phyloP scores from a whole-genome alignment of 208 protist genomes.

The Trypanosoma lewisi region DNA sequence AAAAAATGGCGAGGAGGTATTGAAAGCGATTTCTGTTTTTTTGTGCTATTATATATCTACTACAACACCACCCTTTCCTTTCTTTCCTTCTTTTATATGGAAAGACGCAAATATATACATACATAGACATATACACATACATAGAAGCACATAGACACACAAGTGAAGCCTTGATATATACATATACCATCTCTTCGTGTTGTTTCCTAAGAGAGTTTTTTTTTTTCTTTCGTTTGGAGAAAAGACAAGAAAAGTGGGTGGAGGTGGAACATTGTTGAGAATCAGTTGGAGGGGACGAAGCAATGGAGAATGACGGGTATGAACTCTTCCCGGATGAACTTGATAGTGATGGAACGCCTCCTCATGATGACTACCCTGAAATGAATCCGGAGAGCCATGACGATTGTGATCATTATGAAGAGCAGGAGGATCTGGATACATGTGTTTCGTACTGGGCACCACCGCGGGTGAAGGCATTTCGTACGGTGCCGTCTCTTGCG shows the following conservation, averaged over 20 bases:
- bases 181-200: no score
- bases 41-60: not conserved
- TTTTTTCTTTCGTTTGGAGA: no score
- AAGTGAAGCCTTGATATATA: no score
- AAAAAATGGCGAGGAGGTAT: no score
- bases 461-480: slow-evolving; percentile 10
- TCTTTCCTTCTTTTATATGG: slow-evolving; percentile 4
- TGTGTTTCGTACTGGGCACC: slow-evolving; percentile 50
- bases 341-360: slow-evolving; percentile 5
- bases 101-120: no score
- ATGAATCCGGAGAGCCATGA: not conserved
- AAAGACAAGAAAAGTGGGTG: no score
- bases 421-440: slow-evolving; percentile 16
- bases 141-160: no score
- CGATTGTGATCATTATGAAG: slow-evolving; percentile 9
- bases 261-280: no score
- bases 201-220: no score
- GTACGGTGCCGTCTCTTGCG: not conserved
- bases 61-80: not conserved
- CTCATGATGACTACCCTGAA: not conserved
- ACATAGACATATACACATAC: no score
- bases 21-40: not conserved
- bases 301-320: slow-evolving; percentile 7
- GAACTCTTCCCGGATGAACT: slow-evolving; percentile 20
- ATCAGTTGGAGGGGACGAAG: no score